phyloP scores from a whole-genome alignment of 176 grass and related monocot genomes.

The Saccharum spontaneum region DNA sequence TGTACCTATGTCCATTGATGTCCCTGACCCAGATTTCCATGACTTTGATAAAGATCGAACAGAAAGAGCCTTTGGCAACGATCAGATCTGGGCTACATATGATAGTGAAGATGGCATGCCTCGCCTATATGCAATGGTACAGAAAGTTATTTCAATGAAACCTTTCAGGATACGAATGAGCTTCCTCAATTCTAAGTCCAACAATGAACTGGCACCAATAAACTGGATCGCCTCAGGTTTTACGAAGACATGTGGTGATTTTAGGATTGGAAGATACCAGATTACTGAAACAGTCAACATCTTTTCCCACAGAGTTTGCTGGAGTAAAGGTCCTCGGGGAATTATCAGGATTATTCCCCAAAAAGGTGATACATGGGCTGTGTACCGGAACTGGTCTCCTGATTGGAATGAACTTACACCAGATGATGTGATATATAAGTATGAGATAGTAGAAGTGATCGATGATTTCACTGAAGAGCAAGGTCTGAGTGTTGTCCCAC shows the following conservation, averaged over 20 bases:
- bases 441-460: slow-evolving; percentile 66
- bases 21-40: slow-evolving; percentile 68
- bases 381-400: slow-evolving; percentile 66
- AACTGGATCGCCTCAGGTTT: slow-evolving; percentile 68
- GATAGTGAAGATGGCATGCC: slow-evolving; percentile 80
- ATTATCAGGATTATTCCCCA: slow-evolving; percentile 62
- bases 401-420: slow-evolving; percentile 66
- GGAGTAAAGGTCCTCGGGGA: slow-evolving; percentile 56
- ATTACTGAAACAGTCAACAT: slow-evolving; percentile 70
- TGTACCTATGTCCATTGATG: slow-evolving; percentile 49
- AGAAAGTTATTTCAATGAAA: slow-evolving; percentile 62
- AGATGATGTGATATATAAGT: slow-evolving; percentile 61
- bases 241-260: slow-evolving; percentile 70
- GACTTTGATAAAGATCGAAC: slow-evolving; percentile 73
- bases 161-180: slow-evolving; percentile 73
- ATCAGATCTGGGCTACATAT: slow-evolving; percentile 74
- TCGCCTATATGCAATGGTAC: slow-evolving; percentile 60
- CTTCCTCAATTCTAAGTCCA: slow-evolving; percentile 76
- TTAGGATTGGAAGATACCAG: slow-evolving; percentile 65
- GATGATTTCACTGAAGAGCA: slow-evolving; percentile 48
- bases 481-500: slow-evolving; percentile 49
- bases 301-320: slow-evolving; percentile 66
- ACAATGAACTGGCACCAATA: slow-evolving; percentile 63
- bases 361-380: slow-evolving; percentile 73
- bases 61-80: slow-evolving; percentile 57